Evolutionary conservation across 306 rosid species (phyloP).

Genomic region (Sophora flavescens): DNA sequence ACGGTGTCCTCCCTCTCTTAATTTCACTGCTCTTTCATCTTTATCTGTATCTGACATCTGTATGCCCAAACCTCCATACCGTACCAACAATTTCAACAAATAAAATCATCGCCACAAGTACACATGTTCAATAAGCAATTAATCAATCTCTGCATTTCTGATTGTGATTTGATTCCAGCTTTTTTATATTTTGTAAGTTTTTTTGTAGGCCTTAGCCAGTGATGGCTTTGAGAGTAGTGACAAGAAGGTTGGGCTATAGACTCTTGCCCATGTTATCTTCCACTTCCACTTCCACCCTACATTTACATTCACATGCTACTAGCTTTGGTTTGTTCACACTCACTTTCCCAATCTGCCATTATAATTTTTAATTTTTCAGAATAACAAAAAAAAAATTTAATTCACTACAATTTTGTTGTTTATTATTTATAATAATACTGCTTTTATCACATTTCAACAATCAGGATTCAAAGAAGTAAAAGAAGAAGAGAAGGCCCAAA

Average conservation of each 20-base stretch:
- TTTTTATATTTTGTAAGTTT: background rate
- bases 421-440: background rate
- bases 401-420: background rate
- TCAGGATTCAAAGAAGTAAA: slow-evolving; percentile 85
- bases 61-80: background rate
- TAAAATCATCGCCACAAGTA: no score
- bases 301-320: slow-evolving; percentile 84
- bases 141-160: background rate
- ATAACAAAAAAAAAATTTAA: no score
- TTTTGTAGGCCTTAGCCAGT: slow-evolving; percentile 34
- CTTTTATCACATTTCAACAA: slow-evolving; percentile 21
- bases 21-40: no score
- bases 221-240: slow-evolving; percentile 71
- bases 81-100: background rate
- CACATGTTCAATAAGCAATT: background rate
- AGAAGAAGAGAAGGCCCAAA: slow-evolving; percentile 88
- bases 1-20: no score
- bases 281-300: slow-evolving; percentile 58
- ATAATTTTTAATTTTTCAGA: no score
- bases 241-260: slow-evolving; percentile 63
- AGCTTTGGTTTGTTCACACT: slow-evolving; percentile 76
- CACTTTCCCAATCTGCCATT: slow-evolving; percentile 19
- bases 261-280: slow-evolving; percentile 64
- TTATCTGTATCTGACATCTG: no score
- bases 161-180: background rate